These are phyloP conservation scores for Sporothrix brunneoviolacea DNA, from an alignment of 2,329 filamentous ascomycete genomes.

Conservation along the genomic window DNA sequence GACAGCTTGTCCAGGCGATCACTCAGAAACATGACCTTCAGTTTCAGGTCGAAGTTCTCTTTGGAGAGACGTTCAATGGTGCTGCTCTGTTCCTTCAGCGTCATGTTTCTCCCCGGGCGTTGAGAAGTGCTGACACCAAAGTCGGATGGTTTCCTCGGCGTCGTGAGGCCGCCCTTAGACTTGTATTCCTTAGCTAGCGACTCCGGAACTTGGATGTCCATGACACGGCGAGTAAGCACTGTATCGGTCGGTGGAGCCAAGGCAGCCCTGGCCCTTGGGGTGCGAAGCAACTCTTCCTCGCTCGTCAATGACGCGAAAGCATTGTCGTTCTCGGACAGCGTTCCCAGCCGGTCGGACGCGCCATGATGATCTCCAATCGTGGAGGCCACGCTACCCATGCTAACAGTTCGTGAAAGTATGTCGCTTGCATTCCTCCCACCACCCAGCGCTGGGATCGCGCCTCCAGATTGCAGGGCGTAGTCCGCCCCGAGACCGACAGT, in stretches of 20 bases:
- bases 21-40: constrained; percentile 95
- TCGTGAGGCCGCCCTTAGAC: constrained; percentile 61
- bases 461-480: constrained; percentile 75
- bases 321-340: constrained; percentile 43
- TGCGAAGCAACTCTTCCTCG: constrained; percentile 50
- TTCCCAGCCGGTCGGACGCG: constrained; percentile 44
- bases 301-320: constrained; percentile 22
- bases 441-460: constrained; percentile 55
- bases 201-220: constrained; percentile 84
- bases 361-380: constrained; percentile 55
- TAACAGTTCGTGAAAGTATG: constrained; percentile 66
- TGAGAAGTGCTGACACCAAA: constrained; percentile 38
- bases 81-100: constrained; percentile 93
- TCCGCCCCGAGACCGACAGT: constrained; percentile 64
- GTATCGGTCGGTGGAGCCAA: constrained; percentile 71
- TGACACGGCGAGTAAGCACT: constrained; percentile 78
- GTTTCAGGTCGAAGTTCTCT: constrained; percentile 95
- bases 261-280: constrained; percentile 56
- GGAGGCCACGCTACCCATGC: constrained; percentile 83
- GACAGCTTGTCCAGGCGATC: constrained; percentile 88
- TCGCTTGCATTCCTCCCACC: constrained; percentile 46
- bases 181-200: constrained; percentile 82
- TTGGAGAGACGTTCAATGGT: constrained; percentile 95
- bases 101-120: constrained; percentile 64
- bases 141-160: constrained; percentile 46